phyloP scores from a whole-genome alignment of 148 eudicot species.

The Rhododendron simsii region DNA sequence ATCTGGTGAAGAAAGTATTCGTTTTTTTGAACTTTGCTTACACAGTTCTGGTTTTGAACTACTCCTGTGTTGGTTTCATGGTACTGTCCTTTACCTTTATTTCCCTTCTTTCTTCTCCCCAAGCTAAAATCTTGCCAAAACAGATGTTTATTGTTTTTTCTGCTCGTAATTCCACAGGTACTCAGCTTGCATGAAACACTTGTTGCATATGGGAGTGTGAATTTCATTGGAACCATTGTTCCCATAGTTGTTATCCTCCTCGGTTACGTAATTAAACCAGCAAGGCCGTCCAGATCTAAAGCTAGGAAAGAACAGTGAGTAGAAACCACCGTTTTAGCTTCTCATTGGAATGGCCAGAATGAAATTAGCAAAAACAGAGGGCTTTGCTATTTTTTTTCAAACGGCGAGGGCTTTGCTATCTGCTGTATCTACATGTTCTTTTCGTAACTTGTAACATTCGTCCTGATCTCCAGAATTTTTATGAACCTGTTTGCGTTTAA shows the following conservation, averaged over 20 bases:
- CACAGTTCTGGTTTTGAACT: slow-evolving; percentile 70
- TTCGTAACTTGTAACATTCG: neutral
- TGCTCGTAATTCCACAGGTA: slow-evolving; percentile 47
- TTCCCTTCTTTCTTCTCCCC: neutral
- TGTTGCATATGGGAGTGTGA: slow-evolving; percentile 71
- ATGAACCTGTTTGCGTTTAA: neutral
- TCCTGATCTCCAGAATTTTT: neutral
- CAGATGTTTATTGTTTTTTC: neutral
- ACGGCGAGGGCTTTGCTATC: neutral
- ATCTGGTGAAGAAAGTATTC: slow-evolving; percentile 39
- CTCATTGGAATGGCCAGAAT: neutral
- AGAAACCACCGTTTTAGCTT: neutral
- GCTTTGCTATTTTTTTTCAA: neutral
- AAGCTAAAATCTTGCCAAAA: neutral
- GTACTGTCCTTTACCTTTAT: slow-evolving; percentile 20
- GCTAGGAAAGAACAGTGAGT: slow-evolving; percentile 64
- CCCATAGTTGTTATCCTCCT: slow-evolving; percentile 60
- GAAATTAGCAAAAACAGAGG: slow-evolving; percentile 7
- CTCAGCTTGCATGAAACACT: slow-evolving; percentile 86
- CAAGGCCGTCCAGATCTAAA: slow-evolving; percentile 66
- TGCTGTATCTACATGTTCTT: neutral
- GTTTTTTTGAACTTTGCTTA: slow-evolving; percentile 60
- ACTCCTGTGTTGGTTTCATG: slow-evolving; percentile 73
- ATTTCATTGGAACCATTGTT: slow-evolving; percentile 72
- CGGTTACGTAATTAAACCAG: slow-evolving; percentile 63